These are phyloP conservation scores for Daldinia caldariorum DNA, from an alignment of 495 filamentous ascomycete species.

Conservation along the genomic window DNA sequence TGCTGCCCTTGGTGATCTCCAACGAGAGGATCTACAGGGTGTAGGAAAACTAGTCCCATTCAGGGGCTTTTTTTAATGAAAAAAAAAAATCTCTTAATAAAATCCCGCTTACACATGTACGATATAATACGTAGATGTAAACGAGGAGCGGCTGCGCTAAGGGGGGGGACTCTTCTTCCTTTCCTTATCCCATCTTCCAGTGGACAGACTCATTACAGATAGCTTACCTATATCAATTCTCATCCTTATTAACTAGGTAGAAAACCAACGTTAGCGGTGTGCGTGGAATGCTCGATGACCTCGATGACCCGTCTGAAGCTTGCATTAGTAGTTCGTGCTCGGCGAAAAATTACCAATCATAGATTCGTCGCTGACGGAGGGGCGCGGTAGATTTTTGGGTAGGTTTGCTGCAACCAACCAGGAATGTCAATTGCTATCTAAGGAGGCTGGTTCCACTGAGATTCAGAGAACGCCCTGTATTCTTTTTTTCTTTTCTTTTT, in stretches of 20 bases:
- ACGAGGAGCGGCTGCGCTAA: slow-evolving; percentile 1
- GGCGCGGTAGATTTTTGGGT: slow-evolving; percentile 15
- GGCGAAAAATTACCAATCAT: slow-evolving; percentile 38
- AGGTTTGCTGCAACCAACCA: slow-evolving; percentile 35
- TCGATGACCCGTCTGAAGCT: slow-evolving; percentile 8
- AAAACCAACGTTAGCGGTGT: slow-evolving; percentile 19
- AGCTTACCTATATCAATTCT: not conserved
- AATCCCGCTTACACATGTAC: not conserved
- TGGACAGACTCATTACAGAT: not conserved
- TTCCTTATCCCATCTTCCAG: not conserved
- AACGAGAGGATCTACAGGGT: slow-evolving; percentile 37
- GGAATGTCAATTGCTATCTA: slow-evolving; percentile 28
- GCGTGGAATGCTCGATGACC: slow-evolving; percentile 13
- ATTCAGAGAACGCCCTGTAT: slow-evolving; percentile 12
- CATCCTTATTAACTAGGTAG: not conserved
- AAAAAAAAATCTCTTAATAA: slow-evolving; percentile 1
- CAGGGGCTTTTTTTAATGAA: slow-evolving; percentile 38
- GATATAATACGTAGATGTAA: not conserved
- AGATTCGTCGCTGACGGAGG: slow-evolving; percentile 19
- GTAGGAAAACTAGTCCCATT: slow-evolving; percentile 22
- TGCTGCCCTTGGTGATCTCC: slow-evolving; percentile 37
- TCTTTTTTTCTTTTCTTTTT: slow-evolving; percentile 15
- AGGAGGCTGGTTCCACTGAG: slow-evolving; percentile 28
- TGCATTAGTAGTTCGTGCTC: slow-evolving; percentile 33
- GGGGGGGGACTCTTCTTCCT: slow-evolving; percentile 5